phyloP scores from a whole-genome alignment of 2,329 filamentous ascomycete species.

The Talaromyces sp. region DNA sequence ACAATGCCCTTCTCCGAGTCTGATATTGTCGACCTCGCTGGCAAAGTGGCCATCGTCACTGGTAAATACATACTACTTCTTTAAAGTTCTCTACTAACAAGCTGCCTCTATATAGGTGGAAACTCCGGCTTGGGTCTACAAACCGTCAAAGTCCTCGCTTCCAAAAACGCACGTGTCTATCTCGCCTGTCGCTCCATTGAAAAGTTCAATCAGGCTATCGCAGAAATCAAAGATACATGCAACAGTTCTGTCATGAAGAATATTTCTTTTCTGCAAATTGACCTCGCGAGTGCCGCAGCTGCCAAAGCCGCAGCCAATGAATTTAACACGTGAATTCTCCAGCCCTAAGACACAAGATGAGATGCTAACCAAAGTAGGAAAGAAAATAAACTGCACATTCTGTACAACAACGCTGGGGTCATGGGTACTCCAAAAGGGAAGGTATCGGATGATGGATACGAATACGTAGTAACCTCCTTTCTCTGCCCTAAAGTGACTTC shows the following conservation, averaged over 20 bases:
- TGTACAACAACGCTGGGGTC: background rate
- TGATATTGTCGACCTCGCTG: slow-evolving; percentile 5
- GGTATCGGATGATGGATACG: background rate
- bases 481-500: background rate
- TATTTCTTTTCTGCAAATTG: background rate
- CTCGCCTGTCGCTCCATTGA: background rate
- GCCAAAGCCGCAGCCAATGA: background rate
- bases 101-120: too few relatives aligned
- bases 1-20: slow-evolving; percentile 5
- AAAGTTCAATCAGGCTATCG: background rate
- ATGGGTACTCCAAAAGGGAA: background rate
- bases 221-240: background rate
- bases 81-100: background rate
- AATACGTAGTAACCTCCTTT: background rate
- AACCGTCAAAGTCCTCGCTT: background rate
- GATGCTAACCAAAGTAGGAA: background rate
- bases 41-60: slow-evolving; percentile 10
- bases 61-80: background rate
- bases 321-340: background rate
- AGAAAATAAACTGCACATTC: background rate
- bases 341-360: background rate
- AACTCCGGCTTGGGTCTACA: background rate
- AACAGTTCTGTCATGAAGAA: too few relatives aligned
- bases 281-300: background rate
- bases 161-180: background rate